phyloP scores from a whole-genome alignment of 495 filamentous ascomycete species.

The Daldinia concentrica region DNA sequence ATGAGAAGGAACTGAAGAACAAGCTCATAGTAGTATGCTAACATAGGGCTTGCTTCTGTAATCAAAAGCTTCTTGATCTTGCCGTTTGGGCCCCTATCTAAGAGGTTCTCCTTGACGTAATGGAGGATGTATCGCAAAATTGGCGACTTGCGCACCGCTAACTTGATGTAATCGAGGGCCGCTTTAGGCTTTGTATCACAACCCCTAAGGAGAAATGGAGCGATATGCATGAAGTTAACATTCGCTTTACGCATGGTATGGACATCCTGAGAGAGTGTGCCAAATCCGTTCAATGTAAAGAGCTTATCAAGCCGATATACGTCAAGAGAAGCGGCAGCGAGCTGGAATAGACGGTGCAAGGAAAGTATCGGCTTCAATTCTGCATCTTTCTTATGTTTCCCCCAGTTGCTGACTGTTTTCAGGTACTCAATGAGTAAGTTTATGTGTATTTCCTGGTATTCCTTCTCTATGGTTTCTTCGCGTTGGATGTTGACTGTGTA shows the following conservation, averaged over 20 bases:
- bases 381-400: neutral
- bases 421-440: conserved; percentile 35
- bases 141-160: conserved; percentile 36
- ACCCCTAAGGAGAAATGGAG: conserved; percentile 17
- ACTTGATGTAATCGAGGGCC: conserved; percentile 33
- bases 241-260: conserved; percentile 22
- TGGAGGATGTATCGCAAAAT: conserved; percentile 40
- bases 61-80: conserved; percentile 45
- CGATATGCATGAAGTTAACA: conserved; percentile 30
- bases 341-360: conserved; percentile 21
- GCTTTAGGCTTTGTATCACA: conserved; percentile 4
- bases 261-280: conserved; percentile 21
- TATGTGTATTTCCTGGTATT: conserved; percentile 35
- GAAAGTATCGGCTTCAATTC: neutral
- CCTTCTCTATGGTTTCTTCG: conserved; percentile 8
- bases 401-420: conserved; percentile 6
- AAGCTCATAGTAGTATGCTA: conserved; percentile 45
- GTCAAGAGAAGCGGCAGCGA: conserved; percentile 40
- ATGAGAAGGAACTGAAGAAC: conserved; percentile 43
- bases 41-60: conserved; percentile 34
- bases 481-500: conserved; percentile 39
- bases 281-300: conserved; percentile 12
- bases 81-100: conserved; percentile 11
- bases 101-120: conserved; percentile 33
- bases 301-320: conserved; percentile 30